These are phyloP conservation scores for Annona squamosa DNA, from an alignment of 164 flowering plant species.

Conservation along the genomic window DNA sequence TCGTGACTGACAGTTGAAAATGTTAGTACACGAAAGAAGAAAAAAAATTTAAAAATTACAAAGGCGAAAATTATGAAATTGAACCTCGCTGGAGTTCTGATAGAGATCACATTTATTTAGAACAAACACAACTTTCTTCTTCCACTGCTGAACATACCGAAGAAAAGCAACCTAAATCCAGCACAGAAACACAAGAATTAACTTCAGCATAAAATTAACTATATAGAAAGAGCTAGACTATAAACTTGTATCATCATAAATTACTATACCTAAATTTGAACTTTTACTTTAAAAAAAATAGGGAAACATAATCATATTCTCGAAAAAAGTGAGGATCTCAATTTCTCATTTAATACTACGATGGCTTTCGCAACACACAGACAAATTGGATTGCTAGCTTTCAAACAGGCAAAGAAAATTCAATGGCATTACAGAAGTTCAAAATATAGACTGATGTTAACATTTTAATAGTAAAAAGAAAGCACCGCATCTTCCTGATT, in stretches of 20 bases:
- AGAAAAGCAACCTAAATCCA: conserved; percentile 71
- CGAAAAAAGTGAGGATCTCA: too few species aligned
- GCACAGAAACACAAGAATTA: conserved; percentile 1
- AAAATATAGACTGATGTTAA: too few species aligned
- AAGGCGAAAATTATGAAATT: conserved; percentile 6
- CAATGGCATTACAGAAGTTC: too few species aligned
- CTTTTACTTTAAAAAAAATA: too few species aligned
- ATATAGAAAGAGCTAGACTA: neutral
- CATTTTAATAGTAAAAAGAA: too few species aligned
- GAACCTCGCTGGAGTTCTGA: conserved; percentile 61
- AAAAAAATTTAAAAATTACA: neutral
- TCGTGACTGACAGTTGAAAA: neutral
- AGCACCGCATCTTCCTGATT: too few species aligned
- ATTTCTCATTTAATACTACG: too few species aligned
- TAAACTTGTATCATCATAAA: neutral
- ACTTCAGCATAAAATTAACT: neutral
- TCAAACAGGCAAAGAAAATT: too few species aligned
- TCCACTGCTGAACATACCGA: conserved; percentile 91
- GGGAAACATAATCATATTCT: too few species aligned
- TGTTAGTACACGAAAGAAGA: neutral
- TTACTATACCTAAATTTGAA: neutral
- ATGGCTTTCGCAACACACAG: too few species aligned
- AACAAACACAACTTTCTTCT: conserved; percentile 83
- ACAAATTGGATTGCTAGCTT: too few species aligned
- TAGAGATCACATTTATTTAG: conserved; percentile 88